Evolutionary conservation across 257 asterid genomes (phyloP), one percentile per base, ranked within the genome.

Genomic region (Perilla frutescens): DNA sequence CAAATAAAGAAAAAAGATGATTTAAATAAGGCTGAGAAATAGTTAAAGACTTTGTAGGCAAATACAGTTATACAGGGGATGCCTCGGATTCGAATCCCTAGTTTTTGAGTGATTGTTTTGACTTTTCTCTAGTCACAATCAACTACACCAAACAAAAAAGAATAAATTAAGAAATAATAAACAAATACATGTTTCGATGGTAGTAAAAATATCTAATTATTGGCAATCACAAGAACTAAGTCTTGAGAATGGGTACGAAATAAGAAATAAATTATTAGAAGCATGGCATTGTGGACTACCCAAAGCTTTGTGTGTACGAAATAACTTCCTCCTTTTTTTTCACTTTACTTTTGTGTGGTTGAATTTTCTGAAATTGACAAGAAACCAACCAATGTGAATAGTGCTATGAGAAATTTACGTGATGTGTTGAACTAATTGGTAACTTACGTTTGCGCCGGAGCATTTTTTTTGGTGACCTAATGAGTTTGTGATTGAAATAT

Each of bases 111-210:
- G 48, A 65, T 76, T 67, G 45, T 37, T 63, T 69, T 64, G 82
- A 77, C 78, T 70, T 74, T 77, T 13, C 29, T 41, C 39, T 62
- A 31, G 66, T 72, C 76, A n/a, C 73, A 45, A 66, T 81, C 74
- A 47, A 68, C 15, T 54, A 34, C 57, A 74, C 80, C 75, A 64
- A 66, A 56, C 43, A 70, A 36, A 73, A 48, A 55, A 53, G 51
- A 81, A 64, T 48, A 73, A 49, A 60, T 29, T 71, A 57, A 29
- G 11, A 2, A 43, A 15, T 8, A 62, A 47, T 72, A 73, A 73
- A 67, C 5, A 34, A 68, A 56, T 60, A 43, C 39, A 61, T 53
- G 7, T 60, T 55, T 51, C 15, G 3, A 34, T 34, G 37, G 37
- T 34, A 34, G 37, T 4, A 34, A 0, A 0, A 53, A 31, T 37